These are phyloP conservation scores for Cercospora sp. DNA, from an alignment of 2,329 filamentous ascomycete species.

Conservation along the genomic window DNA sequence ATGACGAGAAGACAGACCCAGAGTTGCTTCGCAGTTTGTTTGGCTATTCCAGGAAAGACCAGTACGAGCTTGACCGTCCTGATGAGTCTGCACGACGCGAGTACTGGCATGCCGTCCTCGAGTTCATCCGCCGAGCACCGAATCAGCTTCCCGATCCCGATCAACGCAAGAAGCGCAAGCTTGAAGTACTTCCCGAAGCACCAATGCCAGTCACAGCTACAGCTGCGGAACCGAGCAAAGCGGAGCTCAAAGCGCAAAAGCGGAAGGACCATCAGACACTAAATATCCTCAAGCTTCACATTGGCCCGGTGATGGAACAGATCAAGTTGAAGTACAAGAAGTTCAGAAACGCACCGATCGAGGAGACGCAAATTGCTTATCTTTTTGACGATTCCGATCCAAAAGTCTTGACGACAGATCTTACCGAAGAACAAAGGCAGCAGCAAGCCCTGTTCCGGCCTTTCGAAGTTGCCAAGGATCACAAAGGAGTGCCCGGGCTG, in stretches of 20 bases:
- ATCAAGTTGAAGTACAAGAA: slow-evolving; percentile 87
- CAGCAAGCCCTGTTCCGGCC: slow-evolving; percentile 64
- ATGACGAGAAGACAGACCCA: slow-evolving; percentile 55
- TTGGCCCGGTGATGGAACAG: slow-evolving; percentile 97
- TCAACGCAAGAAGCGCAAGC: slow-evolving; percentile 79
- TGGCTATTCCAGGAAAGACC: slow-evolving; percentile 78
- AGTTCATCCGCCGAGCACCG: slow-evolving; percentile 76
- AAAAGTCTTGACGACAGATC: slow-evolving; percentile 60
- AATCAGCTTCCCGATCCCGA: slow-evolving; percentile 82
- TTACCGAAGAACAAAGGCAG: slow-evolving; percentile 56
- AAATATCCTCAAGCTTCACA: slow-evolving; percentile 81
- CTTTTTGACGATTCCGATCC: slow-evolving; percentile 82
- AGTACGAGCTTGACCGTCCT: slow-evolving; percentile 69
- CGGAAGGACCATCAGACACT: slow-evolving; percentile 80
- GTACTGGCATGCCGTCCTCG: slow-evolving; percentile 74
- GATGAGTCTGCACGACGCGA: slow-evolving; percentile 63
- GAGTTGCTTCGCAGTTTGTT: slow-evolving; percentile 76
- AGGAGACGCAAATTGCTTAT: slow-evolving; percentile 72
- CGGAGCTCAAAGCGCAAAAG: slow-evolving; percentile 76
- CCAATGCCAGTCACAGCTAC: slow-evolving; percentile 49
- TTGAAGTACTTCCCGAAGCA: slow-evolving; percentile 75
- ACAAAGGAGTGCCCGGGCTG: slow-evolving; percentile 74
- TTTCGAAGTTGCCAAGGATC: slow-evolving; percentile 77
- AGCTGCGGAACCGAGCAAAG: slow-evolving; percentile 68
- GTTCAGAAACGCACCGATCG: slow-evolving; percentile 78